These are phyloP conservation scores for Vigna reflexopilosa DNA, from an alignment of 306 rosid genomes.

Conservation along the genomic window DNA sequence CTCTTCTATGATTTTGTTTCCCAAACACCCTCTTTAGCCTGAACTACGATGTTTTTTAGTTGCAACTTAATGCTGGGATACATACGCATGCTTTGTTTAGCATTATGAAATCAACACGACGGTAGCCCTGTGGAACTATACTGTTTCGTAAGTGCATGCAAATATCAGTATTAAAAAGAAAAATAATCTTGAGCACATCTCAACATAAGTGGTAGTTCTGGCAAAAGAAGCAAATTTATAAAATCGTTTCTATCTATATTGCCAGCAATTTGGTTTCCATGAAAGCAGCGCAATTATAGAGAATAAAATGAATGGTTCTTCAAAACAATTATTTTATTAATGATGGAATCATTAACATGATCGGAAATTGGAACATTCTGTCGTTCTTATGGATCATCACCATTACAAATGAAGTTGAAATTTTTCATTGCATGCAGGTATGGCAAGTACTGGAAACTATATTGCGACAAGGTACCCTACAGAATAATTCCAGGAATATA, in stretches of 20 bases:
- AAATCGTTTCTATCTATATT: neutral
- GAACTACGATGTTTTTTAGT: neutral
- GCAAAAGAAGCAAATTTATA: neutral
- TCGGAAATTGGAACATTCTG: slow-evolving; percentile 10
- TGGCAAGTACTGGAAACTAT: slow-evolving; percentile 88
- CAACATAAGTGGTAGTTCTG: neutral
- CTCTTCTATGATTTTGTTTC: slow-evolving; percentile 1
- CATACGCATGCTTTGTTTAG: neutral
- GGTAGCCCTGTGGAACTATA: neutral
- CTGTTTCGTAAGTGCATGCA: slow-evolving; percentile 11
- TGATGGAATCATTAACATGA: neutral
- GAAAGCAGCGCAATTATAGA: neutral
- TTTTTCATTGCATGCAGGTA: slow-evolving; percentile 65
- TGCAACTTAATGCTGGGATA: neutral
- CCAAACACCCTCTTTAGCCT: neutral
- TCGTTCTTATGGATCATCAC: neutral
- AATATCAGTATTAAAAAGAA: neutral
- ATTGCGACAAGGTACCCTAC: slow-evolving; percentile 81
- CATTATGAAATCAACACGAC: neutral
- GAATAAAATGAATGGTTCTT: neutral
- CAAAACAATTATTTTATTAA: slow-evolving; percentile 1
- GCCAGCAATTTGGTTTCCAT: neutral
- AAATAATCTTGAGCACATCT: neutral
- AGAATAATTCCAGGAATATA: slow-evolving; percentile 87
- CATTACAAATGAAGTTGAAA: slow-evolving; percentile 33